These are phyloP conservation scores for Lipomyces yarrowii DNA, from an alignment of 1,139 yeast genomes.

Conservation along the genomic window DNA sequence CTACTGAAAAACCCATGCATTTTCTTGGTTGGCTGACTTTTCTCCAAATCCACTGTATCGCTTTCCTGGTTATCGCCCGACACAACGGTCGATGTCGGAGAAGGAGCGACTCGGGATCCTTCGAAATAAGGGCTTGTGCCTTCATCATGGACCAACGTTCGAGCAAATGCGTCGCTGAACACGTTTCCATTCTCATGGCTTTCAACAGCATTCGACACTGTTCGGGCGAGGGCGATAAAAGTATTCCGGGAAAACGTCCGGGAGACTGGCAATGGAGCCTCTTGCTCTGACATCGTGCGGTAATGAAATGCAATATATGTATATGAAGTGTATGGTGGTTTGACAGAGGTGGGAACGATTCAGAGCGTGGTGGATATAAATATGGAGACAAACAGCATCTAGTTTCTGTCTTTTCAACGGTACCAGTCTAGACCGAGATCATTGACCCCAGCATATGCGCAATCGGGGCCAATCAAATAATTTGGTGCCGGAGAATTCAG, in stretches of 20 bases:
- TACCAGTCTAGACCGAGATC: too few species aligned
- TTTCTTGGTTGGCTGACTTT: neutral
- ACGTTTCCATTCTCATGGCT: neutral
- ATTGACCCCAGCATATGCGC: too few species aligned
- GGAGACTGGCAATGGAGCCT: neutral
- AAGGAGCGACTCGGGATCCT: too few species aligned
- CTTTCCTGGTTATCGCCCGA: neutral
- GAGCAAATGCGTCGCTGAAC: neutral
- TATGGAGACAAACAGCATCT: too few species aligned
- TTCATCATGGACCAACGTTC: slow-evolving; percentile 1
- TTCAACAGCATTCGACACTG: neutral
- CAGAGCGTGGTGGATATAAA: too few species aligned
- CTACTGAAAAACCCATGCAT: slow-evolving; percentile 10
- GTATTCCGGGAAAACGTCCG: neutral
- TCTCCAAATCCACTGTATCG: neutral
- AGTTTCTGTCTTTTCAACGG: too few species aligned
- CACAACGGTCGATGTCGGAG: neutral
- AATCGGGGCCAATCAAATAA: too few species aligned
- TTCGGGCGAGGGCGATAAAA: slow-evolving; percentile 1
- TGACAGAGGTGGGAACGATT: too few species aligned
- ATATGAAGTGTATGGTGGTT: too few species aligned
- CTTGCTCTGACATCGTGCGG: neutral
- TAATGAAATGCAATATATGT: neutral
- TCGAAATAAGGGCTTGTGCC: slow-evolving; percentile 4
- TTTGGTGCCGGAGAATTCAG: too few species aligned